A percentile compares a stretch with the other conserved stretches of the same genome.
These are phyloP conservation scores for Coemansia sp. DNA, from an alignment of 192 early-diverging fungal species.

Conservation along the genomic window DNA sequence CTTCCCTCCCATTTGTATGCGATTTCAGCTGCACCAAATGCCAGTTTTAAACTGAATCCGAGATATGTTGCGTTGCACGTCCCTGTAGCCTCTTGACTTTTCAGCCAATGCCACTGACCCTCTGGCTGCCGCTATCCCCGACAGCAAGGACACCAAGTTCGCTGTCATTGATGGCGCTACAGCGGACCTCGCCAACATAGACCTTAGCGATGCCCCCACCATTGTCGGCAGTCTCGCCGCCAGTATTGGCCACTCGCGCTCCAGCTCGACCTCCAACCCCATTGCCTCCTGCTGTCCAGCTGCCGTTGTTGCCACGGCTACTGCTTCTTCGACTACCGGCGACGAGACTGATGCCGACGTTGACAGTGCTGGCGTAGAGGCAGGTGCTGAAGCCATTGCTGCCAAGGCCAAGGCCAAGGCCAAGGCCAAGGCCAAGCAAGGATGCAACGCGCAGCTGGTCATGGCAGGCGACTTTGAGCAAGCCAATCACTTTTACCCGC, in stretches of 20 bases:
- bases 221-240: conserved; percentile 4
- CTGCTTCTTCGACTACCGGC: neutral
- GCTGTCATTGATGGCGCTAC: conserved; percentile 1
- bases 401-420: no score
- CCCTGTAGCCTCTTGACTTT: neutral
- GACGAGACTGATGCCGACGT: neutral
- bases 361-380: neutral
- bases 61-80: neutral
- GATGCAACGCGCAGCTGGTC: conserved; percentile 5
- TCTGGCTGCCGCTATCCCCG: neutral
- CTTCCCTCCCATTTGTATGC: neutral
- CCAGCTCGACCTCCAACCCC: neutral
- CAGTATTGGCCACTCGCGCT: conserved; percentile 12
- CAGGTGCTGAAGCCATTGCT: neutral
- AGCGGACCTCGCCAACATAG: neutral
- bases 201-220: neutral
- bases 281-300: neutral
- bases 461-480: conserved; percentile 66
- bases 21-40: neutral
- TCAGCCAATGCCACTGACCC: neutral
- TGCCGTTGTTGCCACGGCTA: neutral
- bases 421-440: neutral
- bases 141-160: conserved; percentile 1
- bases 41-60: neutral
- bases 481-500: conserved; percentile 83